A percentile compares a stretch with the other conserved stretches of the same genome.
phyloP scores from a whole-genome alignment of 1,284 basidiomycete genomes.

The Stygiomarasmius scandens region DNA sequence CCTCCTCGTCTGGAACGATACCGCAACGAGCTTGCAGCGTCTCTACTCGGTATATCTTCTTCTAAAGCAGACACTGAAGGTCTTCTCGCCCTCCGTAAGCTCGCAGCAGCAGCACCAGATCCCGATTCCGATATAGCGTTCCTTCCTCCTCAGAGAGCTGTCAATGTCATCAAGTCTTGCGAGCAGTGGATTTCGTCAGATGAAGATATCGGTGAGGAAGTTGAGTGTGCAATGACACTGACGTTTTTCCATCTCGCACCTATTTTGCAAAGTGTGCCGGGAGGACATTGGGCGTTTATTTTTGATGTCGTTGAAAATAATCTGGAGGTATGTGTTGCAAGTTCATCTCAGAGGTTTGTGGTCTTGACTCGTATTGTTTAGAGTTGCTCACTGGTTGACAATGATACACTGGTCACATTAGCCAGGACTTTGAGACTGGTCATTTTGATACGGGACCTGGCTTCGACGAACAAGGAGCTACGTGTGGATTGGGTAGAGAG shows the following conservation, averaged over 20 bases:
- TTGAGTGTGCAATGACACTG: slow-evolving; percentile 77
- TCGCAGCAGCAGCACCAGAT: slow-evolving; percentile 80
- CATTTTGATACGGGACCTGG: slow-evolving; percentile 70
- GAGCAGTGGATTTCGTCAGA: slow-evolving; percentile 85
- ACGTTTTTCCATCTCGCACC: slow-evolving; percentile 82
- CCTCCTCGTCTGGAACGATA: slow-evolving; percentile 78
- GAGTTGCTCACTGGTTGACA: slow-evolving; percentile 66
- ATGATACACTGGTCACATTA: slow-evolving; percentile 61
- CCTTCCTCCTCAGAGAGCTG: slow-evolving; percentile 83
- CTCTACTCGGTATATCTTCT: slow-evolving; percentile 70
- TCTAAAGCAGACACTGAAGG: slow-evolving; percentile 70
- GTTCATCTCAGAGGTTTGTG: slow-evolving; percentile 2
- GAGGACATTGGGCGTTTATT: slow-evolving; percentile 90
- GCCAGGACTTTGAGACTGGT: slow-evolving; percentile 74
- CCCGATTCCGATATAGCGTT: slow-evolving; percentile 82
- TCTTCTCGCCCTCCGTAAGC: slow-evolving; percentile 66
- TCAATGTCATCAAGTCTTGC: slow-evolving; percentile 88
- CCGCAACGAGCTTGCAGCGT: slow-evolving; percentile 88
- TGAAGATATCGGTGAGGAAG: slow-evolving; percentile 68
- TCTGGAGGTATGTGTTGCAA: slow-evolving; percentile 64
- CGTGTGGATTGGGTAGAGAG: slow-evolving; percentile 71
- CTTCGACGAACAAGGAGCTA: slow-evolving; percentile 73
- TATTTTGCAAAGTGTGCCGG: slow-evolving; percentile 85
- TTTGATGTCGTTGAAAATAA: slow-evolving; percentile 91
- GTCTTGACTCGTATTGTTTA: slow-evolving; percentile 29